Evolutionary conservation across 2,329 filamentous ascomycete genomes (phyloP), one percentile per base, ranked within the genome.

Genomic region (Phyllachora maydis): DNA sequence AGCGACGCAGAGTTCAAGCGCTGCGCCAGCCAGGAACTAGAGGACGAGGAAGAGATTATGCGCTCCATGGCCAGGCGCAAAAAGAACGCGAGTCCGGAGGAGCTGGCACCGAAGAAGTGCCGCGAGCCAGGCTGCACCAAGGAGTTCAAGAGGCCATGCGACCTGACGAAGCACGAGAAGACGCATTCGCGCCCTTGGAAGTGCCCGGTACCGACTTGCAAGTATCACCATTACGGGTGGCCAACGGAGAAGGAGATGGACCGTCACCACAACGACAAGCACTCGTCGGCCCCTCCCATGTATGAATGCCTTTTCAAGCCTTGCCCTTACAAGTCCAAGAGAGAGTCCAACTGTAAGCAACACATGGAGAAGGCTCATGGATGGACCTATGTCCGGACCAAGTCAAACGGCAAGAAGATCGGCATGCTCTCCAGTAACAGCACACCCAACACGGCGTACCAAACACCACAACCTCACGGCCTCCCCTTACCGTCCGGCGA

Each of bases 241-340:
- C 85, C 88, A 4, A 95, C 88, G 0, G 83, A 95, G 51, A 95
- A 98, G 53, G 88, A 95, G 52, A 77, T 83, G 50, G 83, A 92
- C 38, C 77, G 88, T 25, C 88, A 98, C 47, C 65, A 81, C 49
- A 93, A 93, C 46, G 88, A 98, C 56, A 92, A 90, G 54, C 88
- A 98, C 53, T 83, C 78, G 11, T 52, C 65, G 25, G 60, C 70
- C 16, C 83, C 88, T 4, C 59, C 69, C 20, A 70, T 90, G 54
- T 92, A 70, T 48, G 70, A 78, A 51, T 98, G 88, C 51, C 52
- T 69, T 22, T 95, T 65, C 50, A 61, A 69, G 36, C 74, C 74
- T 13, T 95, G 88, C 59, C 70, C 77, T 1, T 95, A 95, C 55
- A 76, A 81, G 41, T 92, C 83, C 8, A 95, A 95, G 52, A 63